phyloP scores from a whole-genome alignment of 352 stramenopile genomes.

The Phytophthora agathidicida region DNA sequence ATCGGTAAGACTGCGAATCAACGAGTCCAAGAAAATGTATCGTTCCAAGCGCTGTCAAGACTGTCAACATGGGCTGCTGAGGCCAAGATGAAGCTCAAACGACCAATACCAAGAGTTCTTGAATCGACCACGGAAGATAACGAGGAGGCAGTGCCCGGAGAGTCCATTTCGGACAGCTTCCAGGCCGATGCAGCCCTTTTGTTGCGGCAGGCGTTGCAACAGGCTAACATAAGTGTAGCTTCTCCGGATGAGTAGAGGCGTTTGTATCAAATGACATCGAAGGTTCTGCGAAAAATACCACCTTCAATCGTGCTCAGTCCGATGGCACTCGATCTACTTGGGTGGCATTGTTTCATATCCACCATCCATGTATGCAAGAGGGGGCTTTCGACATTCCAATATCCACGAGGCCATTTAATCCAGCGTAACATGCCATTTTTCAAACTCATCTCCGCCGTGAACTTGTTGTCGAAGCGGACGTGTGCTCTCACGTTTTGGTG shows the following conservation, averaged over 20 bases:
- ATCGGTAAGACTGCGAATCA: constrained; percentile 21
- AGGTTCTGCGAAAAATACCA: neutral
- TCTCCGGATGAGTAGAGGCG: constrained; percentile 19
- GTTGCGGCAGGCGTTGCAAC: constrained; percentile 54
- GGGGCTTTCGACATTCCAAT: too few relatives aligned
- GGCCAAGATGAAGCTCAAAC: constrained; percentile 56
- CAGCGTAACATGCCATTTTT: neutral
- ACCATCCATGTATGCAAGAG: too few relatives aligned
- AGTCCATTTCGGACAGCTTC: constrained; percentile 33
- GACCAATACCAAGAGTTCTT: neutral
- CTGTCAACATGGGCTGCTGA: constrained; percentile 65
- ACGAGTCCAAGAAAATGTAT: constrained; percentile 56
- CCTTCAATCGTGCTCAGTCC: too few relatives aligned
- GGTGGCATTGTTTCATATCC: too few relatives aligned
- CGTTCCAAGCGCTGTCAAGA: constrained; percentile 62
- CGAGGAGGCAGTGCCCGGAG: neutral
- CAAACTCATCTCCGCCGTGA: neutral
- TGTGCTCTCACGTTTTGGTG: constrained; percentile 9
- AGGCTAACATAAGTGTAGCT: constrained; percentile 51
- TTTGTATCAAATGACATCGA: constrained; percentile 1
- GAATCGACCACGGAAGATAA: constrained; percentile 23
- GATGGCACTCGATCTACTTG: too few relatives aligned
- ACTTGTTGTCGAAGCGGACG: constrained; percentile 12
- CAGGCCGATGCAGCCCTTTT: constrained; percentile 47
- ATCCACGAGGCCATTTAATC: too few relatives aligned